phyloP scores from a whole-genome alignment of 2,329 filamentous ascomycete genomes.

The Incumbomyces lentus region DNA sequence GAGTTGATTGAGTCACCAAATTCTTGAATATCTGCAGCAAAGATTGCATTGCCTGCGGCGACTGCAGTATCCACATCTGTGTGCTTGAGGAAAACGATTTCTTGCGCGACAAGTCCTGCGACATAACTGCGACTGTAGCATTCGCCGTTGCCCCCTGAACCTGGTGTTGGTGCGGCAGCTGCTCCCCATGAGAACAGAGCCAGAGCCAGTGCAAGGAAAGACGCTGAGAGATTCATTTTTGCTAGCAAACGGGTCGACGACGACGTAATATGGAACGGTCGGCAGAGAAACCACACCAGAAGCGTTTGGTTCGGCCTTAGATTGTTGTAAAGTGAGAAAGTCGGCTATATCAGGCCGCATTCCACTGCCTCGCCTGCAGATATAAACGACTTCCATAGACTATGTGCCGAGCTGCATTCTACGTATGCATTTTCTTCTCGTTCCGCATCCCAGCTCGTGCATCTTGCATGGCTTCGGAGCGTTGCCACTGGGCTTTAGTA shows the following conservation, averaged over 20 bases:
- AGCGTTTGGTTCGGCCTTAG: too few species aligned
- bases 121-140: constrained; percentile 6
- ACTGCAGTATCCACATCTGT: constrained; percentile 4
- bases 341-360: too few species aligned
- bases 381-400: too few species aligned
- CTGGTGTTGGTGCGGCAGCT: not conserved
- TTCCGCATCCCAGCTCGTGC: too few species aligned
- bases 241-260: not conserved
- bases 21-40: constrained; percentile 8
- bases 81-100: constrained; percentile 10
- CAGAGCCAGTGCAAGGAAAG: not conserved
- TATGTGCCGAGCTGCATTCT: too few species aligned
- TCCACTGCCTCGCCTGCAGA: too few species aligned
- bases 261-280: not conserved
- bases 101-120: not conserved
- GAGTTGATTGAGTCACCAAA: constrained; percentile 13
- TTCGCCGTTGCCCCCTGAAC: not conserved
- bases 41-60: constrained; percentile 8
- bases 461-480: too few species aligned
- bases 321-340: too few species aligned
- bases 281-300: too few species aligned
- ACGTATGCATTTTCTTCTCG: too few species aligned
- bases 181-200: not conserved
- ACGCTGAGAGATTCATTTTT: constrained; percentile 1
- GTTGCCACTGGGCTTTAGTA: too few species aligned